Percentiles rank a stretch among this genome's conserved stretches.
Conservation (phyloP, 495 filamentous ascomycete genomes). For the Hypoxylon lienhwacheense region DNA sequence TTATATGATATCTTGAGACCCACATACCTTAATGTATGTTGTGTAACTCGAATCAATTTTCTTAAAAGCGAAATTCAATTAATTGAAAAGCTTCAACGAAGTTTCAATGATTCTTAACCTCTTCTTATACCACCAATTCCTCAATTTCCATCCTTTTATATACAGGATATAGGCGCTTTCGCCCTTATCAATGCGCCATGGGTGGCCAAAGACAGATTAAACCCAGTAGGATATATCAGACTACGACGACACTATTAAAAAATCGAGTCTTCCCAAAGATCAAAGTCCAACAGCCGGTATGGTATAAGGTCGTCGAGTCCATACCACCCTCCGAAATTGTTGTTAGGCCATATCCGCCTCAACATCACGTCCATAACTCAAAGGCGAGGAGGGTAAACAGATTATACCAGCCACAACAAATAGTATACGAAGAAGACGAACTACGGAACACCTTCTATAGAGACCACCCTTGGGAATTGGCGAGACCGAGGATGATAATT, state of each 20-base stretch:
- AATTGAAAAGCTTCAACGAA: too few relatives aligned
- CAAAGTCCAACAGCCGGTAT: constrained; percentile 60
- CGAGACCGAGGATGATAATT: constrained; percentile 79
- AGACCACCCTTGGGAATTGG: constrained; percentile 97
- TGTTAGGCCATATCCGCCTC: constrained; percentile 65
- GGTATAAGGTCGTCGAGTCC: constrained; percentile 71
- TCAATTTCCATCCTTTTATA: background rate
- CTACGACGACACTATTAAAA: constrained; percentile 28
- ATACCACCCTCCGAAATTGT: constrained; percentile 82
- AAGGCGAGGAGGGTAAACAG: constrained; percentile 64
- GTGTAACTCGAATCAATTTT: constrained; percentile 2
- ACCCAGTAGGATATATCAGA: constrained; percentile 35
- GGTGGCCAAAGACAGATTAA: constrained; percentile 35
- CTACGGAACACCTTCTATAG: constrained; percentile 79
- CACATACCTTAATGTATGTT: background rate
- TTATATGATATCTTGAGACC: background rate
- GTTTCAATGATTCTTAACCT: background rate
- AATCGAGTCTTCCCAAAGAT: constrained; percentile 33
- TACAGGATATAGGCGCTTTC: background rate
- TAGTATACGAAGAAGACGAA: constrained; percentile 83
- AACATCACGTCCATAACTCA: constrained; percentile 55
- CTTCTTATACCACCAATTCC: constrained; percentile 13
- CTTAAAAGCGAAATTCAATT: too few relatives aligned
- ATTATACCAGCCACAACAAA: constrained; percentile 74
- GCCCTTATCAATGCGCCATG: constrained; percentile 24